Evolutionary conservation across 2,329 filamentous ascomycete species (phyloP), one percentile per base, ranked within the genome.

Genomic region (Cladosporium sphaerospermum): DNA sequence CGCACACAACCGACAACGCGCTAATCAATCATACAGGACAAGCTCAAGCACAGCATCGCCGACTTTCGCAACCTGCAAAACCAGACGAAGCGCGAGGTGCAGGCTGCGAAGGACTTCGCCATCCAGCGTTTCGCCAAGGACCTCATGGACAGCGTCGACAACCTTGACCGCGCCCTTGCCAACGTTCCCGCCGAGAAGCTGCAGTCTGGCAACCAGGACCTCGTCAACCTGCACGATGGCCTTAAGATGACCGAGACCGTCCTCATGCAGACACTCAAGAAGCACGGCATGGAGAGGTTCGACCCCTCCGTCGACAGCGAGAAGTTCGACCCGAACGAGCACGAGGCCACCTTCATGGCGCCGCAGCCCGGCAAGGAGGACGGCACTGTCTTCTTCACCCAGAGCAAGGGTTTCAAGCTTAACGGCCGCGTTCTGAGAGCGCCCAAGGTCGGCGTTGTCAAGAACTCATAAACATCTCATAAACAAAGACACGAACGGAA

Each of bases 1-100:
- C 13, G 18, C 36, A 45, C 34, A 33, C 39, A 8, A 8, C 16
- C 14, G 5, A 8, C n/a, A 36, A 23, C 16, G 36, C 6, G 44
- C 55, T 59, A 41, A 57, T 23, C 13, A 39, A n/a, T 37, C 43
- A 28, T 7, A 39, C 62, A 97, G 93, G 93, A 97, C 75, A 93
- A 90, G 77, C 95, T 90, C 73, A 82, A 96, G 59, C 92, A 93
- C 69, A 87, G 88, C 52, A 84, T 97, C 59, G 93, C 93, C 74
- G 93, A 99, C 66, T 97, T 95, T 82, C 89, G 89, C 70, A 99
- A 97, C 76, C 87, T 99, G 48, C 92, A 97, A 77, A 89, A 96
- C 67, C 89, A 93, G 67, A 95, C 89, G 41, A 82, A 85, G 71
- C 89, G 93, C 67, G 93, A 99, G 62, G 85, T 95, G 70, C 88